Evolutionary conservation across 345 rosid genomes (phyloP).

Genomic region (Aethionema arabicum): DNA sequence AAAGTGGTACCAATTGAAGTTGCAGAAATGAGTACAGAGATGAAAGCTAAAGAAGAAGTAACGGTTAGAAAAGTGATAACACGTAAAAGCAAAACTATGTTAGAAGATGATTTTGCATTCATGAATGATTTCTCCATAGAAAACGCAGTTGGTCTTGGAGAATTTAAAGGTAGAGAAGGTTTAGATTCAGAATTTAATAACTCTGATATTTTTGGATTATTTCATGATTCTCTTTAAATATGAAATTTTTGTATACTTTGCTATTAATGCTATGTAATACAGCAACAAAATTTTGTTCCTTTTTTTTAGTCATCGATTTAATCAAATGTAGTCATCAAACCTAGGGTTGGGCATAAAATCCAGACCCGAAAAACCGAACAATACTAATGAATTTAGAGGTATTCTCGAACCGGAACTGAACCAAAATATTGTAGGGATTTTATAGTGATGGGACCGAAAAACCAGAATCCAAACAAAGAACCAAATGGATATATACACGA

Average conservation of each 20-base stretch:
- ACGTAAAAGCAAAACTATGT: constrained; percentile 27
- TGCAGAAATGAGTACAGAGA: constrained; percentile 4
- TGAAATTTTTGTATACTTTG: constrained; percentile 1
- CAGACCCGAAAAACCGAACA: no score
- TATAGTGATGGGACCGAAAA: no score
- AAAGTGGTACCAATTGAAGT: constrained; percentile 42
- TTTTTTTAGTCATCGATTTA: neutral
- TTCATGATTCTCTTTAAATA: constrained; percentile 37
- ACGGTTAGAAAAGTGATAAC: constrained; percentile 18
- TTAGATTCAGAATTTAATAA: constrained; percentile 41
- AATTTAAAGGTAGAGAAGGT: constrained; percentile 61
- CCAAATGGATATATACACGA: no score
- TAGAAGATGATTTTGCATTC: constrained; percentile 39
- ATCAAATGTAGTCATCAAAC: no score
- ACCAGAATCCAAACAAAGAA: no score
- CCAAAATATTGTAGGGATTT: no score
- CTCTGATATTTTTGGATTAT: constrained; percentile 37
- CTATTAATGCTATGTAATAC: constrained; percentile 15
- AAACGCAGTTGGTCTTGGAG: constrained; percentile 41
- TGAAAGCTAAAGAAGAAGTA: constrained; percentile 24
- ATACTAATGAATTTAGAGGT: no score
- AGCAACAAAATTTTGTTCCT: constrained; percentile 25
- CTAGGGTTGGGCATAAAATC: no score
- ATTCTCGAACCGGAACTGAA: no score
- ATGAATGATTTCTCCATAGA: constrained; percentile 47